Conservation (phyloP, 2,329 filamentous ascomycete genomes). For the Botryotinia narcissicola region DNA sequence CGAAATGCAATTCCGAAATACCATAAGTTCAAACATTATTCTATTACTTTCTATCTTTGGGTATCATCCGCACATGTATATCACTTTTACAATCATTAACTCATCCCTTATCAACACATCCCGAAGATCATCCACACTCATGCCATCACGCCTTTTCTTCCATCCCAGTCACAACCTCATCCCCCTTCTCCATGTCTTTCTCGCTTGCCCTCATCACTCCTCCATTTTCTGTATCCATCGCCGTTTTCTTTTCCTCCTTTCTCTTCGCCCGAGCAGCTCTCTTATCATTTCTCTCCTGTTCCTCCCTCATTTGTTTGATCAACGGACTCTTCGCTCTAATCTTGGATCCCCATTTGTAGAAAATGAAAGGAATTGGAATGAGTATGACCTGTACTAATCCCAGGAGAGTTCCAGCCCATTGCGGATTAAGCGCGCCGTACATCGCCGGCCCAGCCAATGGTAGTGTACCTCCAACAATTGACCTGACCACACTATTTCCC, state of each 20-base stretch:
- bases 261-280: constrained; percentile 27
- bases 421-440: constrained; percentile 66
- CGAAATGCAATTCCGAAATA: neutral
- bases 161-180: neutral
- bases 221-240: constrained; percentile 18
- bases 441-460: constrained; percentile 73
- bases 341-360: constrained; percentile 61
- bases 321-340: constrained; percentile 53
- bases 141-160: constrained; percentile 9
- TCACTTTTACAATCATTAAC: neutral
- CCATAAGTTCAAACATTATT: neutral
- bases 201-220: constrained; percentile 1
- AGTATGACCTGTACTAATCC: constrained; percentile 70
- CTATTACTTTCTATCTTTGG: neutral
- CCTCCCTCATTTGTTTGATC: constrained; percentile 40
- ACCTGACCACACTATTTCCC: constrained; percentile 73
- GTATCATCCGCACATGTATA: neutral
- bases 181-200: constrained; percentile 16
- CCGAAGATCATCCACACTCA: neutral
- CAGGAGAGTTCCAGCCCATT: constrained; percentile 76
- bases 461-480: constrained; percentile 71
- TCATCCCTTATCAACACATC: neutral
- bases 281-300: constrained; percentile 34
- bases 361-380: constrained; percentile 77
- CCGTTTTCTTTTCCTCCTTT: constrained; percentile 21